Percentiles rank a stretch among this genome's conserved stretches.
phyloP scores from a whole-genome alignment of 352 stramenopile species.

The Pseudoperonospora humuli region DNA sequence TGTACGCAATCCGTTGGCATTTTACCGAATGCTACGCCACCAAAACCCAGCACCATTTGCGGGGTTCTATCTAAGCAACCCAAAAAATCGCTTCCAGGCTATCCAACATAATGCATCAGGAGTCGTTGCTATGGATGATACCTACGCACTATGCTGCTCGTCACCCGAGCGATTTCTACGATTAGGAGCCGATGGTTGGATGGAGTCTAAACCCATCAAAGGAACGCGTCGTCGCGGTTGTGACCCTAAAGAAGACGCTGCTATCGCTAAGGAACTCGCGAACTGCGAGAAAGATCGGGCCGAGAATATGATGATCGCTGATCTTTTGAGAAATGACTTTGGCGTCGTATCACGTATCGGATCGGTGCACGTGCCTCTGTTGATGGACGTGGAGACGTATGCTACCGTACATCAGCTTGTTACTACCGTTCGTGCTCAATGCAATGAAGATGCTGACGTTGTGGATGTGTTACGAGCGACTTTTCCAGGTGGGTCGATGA shows the following conservation, averaged over 20 bases:
- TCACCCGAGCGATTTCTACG: conserved; percentile 94
- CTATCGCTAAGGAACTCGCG: conserved; percentile 67
- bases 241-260: conserved; percentile 37
- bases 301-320: conserved; percentile 98
- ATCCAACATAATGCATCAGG: neutral
- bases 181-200: conserved; percentile 51
- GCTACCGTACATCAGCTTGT: conserved; percentile 97
- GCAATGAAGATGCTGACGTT: conserved; percentile 37
- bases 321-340: conserved; percentile 95
- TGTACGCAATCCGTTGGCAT: conserved; percentile 44
- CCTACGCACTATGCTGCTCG: conserved; percentile 91
- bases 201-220: conserved; percentile 98
- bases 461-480: conserved; percentile 91
- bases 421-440: conserved; percentile 87
- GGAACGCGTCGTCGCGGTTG: conserved; percentile 78
- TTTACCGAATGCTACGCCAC: conserved; percentile 88
- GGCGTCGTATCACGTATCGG: conserved; percentile 88
- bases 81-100: conserved; percentile 20
- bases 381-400: conserved; percentile 95
- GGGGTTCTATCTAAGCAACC: conserved; percentile 85
- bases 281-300: conserved; percentile 89
- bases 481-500: conserved; percentile 98
- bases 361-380: conserved; percentile 87
- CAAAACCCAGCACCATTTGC: conserved; percentile 94
- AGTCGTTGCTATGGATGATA: conserved; percentile 14